Evolutionary conservation across 2,329 filamentous ascomycete species (phyloP).

Genomic region (Pseudocercospora vitis): DNA sequence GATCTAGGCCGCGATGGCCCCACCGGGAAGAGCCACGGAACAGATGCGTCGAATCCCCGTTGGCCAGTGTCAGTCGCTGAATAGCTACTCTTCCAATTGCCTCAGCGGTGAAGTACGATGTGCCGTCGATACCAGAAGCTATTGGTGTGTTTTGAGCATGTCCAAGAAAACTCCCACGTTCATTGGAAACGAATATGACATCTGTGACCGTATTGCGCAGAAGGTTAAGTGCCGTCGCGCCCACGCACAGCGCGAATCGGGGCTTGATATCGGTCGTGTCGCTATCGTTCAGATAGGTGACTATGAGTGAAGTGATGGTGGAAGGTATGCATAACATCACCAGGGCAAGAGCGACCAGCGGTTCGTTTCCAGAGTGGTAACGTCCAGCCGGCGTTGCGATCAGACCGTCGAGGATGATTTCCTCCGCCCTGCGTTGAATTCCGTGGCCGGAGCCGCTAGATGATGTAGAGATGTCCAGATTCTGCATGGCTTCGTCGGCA

Average conservation of each 20-base stretch:
- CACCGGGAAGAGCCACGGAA: neutral
- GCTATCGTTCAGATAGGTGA: conserved; percentile 7
- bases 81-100: neutral
- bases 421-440: neutral
- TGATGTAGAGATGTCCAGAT: neutral
- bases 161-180: neutral
- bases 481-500: neutral
- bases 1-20: neutral
- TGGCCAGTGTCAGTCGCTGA: conserved; percentile 11
- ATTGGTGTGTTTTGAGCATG: neutral
- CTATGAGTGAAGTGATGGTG: conserved; percentile 2
- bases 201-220: conserved; percentile 11
- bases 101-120: neutral
- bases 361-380: neutral
- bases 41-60: neutral
- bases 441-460: neutral
- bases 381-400: neutral
- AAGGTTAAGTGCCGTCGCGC: conserved; percentile 5
- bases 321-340: conserved; percentile 20
- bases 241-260: conserved; percentile 11
- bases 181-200: conserved; percentile 13
- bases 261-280: neutral
- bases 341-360: neutral
- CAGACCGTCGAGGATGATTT: neutral
- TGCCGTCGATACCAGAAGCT: neutral